Conservation (phyloP, 768 basidiomycete genomes). For the Suillus subaureus region DNA sequence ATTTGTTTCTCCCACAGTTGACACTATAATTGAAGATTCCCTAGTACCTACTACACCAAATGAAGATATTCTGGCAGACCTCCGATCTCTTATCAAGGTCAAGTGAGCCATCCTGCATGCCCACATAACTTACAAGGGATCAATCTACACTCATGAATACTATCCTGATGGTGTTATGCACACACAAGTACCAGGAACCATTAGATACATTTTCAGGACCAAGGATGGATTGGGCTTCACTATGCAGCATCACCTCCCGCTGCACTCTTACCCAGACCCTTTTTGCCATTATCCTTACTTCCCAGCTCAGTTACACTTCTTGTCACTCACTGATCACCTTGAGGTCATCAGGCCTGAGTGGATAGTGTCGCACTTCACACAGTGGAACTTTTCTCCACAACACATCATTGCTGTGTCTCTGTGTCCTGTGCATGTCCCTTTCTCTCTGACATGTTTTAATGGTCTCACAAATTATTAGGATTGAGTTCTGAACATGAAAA, state of each 20-base stretch:
- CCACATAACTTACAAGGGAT: slow-evolving; percentile 4
- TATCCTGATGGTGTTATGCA: not conserved
- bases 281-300: slow-evolving; percentile 16
- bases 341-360: slow-evolving; percentile 13
- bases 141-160: slow-evolving; percentile 8
- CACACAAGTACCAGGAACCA: slow-evolving; percentile 13
- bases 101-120: not conserved
- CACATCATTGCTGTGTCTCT: slow-evolving; percentile 1
- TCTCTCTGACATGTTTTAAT: no score
- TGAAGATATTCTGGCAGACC: no score
- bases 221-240: not conserved
- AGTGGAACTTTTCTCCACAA: slow-evolving; percentile 12
- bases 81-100: no score
- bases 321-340: not conserved
- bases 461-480: no score
- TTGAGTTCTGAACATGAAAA: no score
- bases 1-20: no score
- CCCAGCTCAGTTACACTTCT: slow-evolving; percentile 6
- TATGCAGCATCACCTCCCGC: slow-evolving; percentile 7
- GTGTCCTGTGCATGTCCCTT: not conserved
- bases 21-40: no score
- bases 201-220: slow-evolving; percentile 10
- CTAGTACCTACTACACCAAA: no score
- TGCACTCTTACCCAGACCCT: not conserved
- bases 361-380: slow-evolving; percentile 12